Evolutionary conservation across 345 rosid genomes (phyloP), one percentile per base, ranked within the genome.

Genomic region (Syzygium oleosum): DNA sequence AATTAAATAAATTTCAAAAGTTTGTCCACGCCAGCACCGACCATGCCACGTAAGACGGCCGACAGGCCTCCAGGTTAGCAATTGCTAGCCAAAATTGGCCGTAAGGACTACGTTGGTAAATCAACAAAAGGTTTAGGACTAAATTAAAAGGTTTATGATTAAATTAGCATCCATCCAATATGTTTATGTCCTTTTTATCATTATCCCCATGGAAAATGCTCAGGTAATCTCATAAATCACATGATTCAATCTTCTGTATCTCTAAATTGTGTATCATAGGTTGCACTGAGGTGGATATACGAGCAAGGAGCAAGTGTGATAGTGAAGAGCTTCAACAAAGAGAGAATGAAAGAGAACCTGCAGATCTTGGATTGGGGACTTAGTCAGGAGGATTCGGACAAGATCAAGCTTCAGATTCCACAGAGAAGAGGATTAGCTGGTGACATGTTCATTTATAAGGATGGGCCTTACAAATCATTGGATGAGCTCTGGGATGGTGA

Each of bases 341-440:
- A 63, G 61, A 59, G 88, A 84, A 87, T 84, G 88, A 84, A 84
- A 29, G 86, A 84, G 53, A 87, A 87, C 83, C 22, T 87, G 17
- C 73, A 34, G 19, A 84, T 84, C 34, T 61, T 87, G 1, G 65
- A 83, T 6, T 87, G 86, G 88, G 52, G 63, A 59, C 88, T 87
- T 5, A 61, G 56, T 17, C 58, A 61, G 27, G 86, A 87, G 12
- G 88, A 87, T 25, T 15, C 34, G 22, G 52, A 87, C 51, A 87
- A 84, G 80, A 87, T 87, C 86, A 84, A 59, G 56, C 84, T 34
- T 34, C 49, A 84, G 10, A 84, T 87, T 55, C 88, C 88, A 12
- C 86, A 54, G 21, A 23, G 52, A 15, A 63, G 63, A 61, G 86
- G 88, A 51, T 61, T 51, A 43, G 38, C 73, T 2, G 88, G 88